These are phyloP conservation scores for Fusarium foetens DNA, from an alignment of 2,329 filamentous ascomycete genomes.

Conservation along the genomic window DNA sequence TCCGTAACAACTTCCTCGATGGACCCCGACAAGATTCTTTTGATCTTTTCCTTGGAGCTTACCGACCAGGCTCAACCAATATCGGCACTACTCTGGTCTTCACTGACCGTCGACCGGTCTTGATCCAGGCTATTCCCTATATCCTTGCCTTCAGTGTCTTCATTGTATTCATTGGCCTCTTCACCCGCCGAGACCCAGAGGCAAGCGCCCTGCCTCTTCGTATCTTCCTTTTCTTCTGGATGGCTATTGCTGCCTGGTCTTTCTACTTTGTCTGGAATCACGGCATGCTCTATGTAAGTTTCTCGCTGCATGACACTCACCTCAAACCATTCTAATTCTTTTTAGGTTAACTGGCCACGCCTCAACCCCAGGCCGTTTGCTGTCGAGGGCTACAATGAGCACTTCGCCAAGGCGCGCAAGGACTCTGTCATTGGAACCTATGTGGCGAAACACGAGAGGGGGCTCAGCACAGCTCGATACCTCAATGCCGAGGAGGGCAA, in stretches of 20 bases:
- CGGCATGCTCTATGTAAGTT: slow-evolving; percentile 92
- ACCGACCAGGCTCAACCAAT: slow-evolving; percentile 77
- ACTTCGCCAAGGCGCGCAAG: slow-evolving; percentile 82
- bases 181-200: slow-evolving; percentile 77
- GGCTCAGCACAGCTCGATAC: slow-evolving; percentile 83
- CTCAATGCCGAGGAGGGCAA: slow-evolving; percentile 95
- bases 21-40: slow-evolving; percentile 95
- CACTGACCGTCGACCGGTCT: slow-evolving; percentile 82
- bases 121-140: slow-evolving; percentile 95
- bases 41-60: slow-evolving; percentile 90
- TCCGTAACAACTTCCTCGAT: slow-evolving; percentile 93
- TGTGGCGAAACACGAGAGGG: slow-evolving; percentile 76
- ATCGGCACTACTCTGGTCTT: slow-evolving; percentile 81
- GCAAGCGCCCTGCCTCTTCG: slow-evolving; percentile 83
- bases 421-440: slow-evolving; percentile 83
- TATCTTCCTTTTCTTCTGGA: slow-evolving; percentile 83
- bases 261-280: slow-evolving; percentile 82
- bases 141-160: slow-evolving; percentile 87
- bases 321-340: slow-evolving; percentile 19
- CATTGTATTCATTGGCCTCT: slow-evolving; percentile 78
- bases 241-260: slow-evolving; percentile 75
- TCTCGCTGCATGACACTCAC: neutral
- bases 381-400: slow-evolving; percentile 87
- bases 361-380: slow-evolving; percentile 90
- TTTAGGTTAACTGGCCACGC: slow-evolving; percentile 96